phyloP scores from a whole-genome alignment of 345 rosid genomes.

The Citrus inodora region DNA sequence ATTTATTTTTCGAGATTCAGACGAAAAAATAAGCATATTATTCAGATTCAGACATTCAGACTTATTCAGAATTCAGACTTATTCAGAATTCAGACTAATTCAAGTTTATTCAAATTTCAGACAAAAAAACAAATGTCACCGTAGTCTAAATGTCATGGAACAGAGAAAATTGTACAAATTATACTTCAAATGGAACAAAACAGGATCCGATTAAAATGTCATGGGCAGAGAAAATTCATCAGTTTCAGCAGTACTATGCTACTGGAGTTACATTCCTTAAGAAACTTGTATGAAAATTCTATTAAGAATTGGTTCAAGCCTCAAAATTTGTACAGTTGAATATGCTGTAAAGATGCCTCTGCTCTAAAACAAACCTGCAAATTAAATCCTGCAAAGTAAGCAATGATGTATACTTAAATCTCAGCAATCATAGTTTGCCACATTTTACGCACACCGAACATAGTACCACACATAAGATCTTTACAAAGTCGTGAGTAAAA shows the following conservation, averaged over 20 bases:
- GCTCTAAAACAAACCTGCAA: constrained; percentile 25
- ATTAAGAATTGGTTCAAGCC: constrained; percentile 26
- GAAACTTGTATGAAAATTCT: neutral
- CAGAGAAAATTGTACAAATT: neutral
- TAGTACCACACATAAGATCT: neutral
- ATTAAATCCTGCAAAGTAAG: neutral
- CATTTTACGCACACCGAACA: neutral
- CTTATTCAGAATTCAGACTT: too few relatives aligned
- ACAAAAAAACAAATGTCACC: too few relatives aligned
- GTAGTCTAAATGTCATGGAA: too few relatives aligned
- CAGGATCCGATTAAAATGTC: neutral
- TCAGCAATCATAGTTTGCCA: neutral
- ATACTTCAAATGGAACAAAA: constrained; percentile 1
- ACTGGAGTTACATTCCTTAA: neutral
- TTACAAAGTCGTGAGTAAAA: neutral
- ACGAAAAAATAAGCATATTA: too few relatives aligned
- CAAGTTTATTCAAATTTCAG: too few relatives aligned
- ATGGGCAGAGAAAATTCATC: neutral
- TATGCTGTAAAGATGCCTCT: constrained; percentile 11
- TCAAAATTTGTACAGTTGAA: constrained; percentile 31
- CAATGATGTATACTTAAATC: neutral
- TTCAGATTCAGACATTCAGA: too few relatives aligned
- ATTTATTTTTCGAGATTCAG: too few relatives aligned
- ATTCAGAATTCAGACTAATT: too few relatives aligned
- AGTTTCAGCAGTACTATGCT: neutral